phyloP scores from a whole-genome alignment of 768 basidiomycete genomes.

The Jaapia argillacea region DNA sequence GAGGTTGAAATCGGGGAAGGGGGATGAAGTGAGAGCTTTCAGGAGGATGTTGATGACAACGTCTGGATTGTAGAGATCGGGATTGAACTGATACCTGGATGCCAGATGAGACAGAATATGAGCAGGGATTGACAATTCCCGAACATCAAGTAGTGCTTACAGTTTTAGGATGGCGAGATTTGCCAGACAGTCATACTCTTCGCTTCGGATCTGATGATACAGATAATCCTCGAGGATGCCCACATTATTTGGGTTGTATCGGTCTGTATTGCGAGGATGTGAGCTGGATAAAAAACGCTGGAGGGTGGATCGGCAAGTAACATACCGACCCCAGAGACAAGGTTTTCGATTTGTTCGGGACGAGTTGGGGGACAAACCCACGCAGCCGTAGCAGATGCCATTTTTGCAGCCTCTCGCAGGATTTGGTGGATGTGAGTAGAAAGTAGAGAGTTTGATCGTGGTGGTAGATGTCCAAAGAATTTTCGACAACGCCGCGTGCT shows the following conservation, averaged over 20 bases:
- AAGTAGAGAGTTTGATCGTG: neutral
- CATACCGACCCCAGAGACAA: slow-evolving; percentile 86
- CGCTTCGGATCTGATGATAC: slow-evolving; percentile 84
- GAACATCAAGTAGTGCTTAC: too few relatives aligned
- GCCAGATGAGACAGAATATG: slow-evolving; percentile 1
- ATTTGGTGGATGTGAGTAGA: neutral
- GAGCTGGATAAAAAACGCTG: neutral
- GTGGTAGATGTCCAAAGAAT: neutral
- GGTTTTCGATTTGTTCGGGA: slow-evolving; percentile 80
- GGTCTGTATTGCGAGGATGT: slow-evolving; percentile 42
- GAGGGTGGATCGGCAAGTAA: slow-evolving; percentile 2
- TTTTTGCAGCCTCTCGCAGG: too few relatives aligned
- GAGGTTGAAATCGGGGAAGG: slow-evolving; percentile 90
- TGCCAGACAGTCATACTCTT: slow-evolving; percentile 90
- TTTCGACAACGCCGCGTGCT: neutral
- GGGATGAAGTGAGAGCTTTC: slow-evolving; percentile 78
- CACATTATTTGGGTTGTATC: slow-evolving; percentile 95
- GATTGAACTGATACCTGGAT: slow-evolving; percentile 89
- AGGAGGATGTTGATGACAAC: slow-evolving; percentile 92
- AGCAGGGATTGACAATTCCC: slow-evolving; percentile 13
- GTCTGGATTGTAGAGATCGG: slow-evolving; percentile 85
- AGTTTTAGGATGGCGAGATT: slow-evolving; percentile 93
- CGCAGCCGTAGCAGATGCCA: slow-evolving; percentile 40
- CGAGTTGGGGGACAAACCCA: slow-evolving; percentile 74
- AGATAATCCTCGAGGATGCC: slow-evolving; percentile 94